These are phyloP conservation scores for Schizopora paradoxa DNA, from an alignment of 1,284 basidiomycete genomes.

Conservation along the genomic window DNA sequence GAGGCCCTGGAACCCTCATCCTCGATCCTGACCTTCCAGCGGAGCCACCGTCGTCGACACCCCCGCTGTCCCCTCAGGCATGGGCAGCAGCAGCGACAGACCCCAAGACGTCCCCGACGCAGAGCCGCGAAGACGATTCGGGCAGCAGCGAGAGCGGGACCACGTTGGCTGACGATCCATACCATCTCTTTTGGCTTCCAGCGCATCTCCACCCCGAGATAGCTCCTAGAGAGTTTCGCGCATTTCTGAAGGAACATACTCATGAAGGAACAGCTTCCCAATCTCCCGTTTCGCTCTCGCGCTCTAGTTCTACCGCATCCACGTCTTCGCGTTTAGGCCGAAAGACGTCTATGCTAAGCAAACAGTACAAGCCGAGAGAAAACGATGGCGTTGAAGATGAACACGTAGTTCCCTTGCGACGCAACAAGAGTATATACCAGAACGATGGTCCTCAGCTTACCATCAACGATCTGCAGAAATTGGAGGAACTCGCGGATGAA, in stretches of 20 bases:
- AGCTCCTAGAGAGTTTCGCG: constrained; percentile 92
- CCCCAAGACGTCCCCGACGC: constrained; percentile 40
- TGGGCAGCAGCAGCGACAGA: constrained; percentile 39
- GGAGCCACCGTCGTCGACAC: constrained; percentile 41
- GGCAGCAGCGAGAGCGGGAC: constrained; percentile 27
- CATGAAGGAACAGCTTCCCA: constrained; percentile 35
- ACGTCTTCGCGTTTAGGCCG: constrained; percentile 54
- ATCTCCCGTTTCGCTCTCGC: constrained; percentile 32
- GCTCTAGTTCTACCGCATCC: constrained; percentile 31
- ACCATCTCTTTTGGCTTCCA: constrained; percentile 96
- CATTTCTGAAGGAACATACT: constrained; percentile 92
- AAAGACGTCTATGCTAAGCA: constrained; percentile 86
- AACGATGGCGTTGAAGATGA: constrained; percentile 68
- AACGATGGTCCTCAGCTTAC: constrained; percentile 73
- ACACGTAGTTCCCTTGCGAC: constrained; percentile 59
- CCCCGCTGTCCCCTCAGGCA: constrained; percentile 39
- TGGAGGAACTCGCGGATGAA: constrained; percentile 90
- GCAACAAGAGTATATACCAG: constrained; percentile 59
- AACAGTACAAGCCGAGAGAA: constrained; percentile 75
- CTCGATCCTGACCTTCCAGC: constrained; percentile 85
- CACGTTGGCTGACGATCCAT: constrained; percentile 55
- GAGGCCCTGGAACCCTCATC: constrained; percentile 70
- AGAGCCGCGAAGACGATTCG: constrained; percentile 38
- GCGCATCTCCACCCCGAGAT: constrained; percentile 95
- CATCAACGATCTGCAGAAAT: constrained; percentile 85